Percentiles rank a stretch among this genome's conserved stretches.
phyloP scores from a whole-genome alignment of 78 protist species.

The Dictyostelium firmibasis region DNA sequence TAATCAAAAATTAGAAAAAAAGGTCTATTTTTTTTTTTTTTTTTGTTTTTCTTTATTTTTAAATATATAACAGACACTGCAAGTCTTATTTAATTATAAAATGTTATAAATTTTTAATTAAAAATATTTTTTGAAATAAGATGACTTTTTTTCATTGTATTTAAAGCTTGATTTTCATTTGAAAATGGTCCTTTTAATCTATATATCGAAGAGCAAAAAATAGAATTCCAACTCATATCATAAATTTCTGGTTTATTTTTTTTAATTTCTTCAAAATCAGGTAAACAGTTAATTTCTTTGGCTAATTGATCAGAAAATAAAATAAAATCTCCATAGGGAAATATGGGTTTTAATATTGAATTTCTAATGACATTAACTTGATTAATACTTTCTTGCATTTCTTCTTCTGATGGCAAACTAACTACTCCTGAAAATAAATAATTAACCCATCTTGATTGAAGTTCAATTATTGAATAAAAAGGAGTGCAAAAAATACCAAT shows the following conservation, averaged over 20 bases:
- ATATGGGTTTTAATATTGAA: neutral
- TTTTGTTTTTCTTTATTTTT: too few species aligned
- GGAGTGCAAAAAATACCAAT: neutral
- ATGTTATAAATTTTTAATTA: too few species aligned
- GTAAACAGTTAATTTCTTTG: neutral
- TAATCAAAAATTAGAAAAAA: too few species aligned
- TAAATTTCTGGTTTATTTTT: neutral
- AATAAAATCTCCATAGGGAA: neutral
- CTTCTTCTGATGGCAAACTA: neutral
- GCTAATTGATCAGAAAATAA: neutral
- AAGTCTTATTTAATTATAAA: too few species aligned
- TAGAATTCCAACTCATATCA: neutral
- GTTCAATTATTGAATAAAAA: neutral
- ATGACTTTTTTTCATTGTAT: neutral
- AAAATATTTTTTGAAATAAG: too few species aligned
- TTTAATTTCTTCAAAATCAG: slow-evolving; percentile 20
- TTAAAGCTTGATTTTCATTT: neutral
- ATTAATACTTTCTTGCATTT: neutral
- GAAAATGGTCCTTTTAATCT: slow-evolving; percentile 5
- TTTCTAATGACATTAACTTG: neutral
- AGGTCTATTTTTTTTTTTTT: too few species aligned
- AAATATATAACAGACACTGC: too few species aligned
- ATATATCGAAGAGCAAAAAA: neutral
- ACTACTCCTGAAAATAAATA: neutral
- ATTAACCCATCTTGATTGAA: neutral